Percentiles rank a stretch among this genome's conserved stretches.
These are phyloP conservation scores for Candida chauliodis DNA, from an alignment of 805 yeast species.

Conservation along the genomic window DNA sequence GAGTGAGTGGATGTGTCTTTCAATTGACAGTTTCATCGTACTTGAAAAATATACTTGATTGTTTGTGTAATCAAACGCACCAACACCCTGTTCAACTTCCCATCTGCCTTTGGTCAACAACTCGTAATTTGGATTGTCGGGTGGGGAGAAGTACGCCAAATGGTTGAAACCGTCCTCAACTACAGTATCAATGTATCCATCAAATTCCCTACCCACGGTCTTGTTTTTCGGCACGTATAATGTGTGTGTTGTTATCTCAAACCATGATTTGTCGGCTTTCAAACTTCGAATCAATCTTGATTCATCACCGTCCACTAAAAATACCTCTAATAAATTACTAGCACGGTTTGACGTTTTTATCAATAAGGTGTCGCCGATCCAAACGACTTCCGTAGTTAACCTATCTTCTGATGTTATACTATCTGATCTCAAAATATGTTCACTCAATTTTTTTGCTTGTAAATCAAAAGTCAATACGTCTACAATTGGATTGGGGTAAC, in stretches of 20 bases:
- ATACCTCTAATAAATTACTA: constrained; percentile 53
- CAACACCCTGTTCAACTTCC: constrained; percentile 80
- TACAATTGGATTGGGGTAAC: constrained; percentile 55
- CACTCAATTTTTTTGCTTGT: constrained; percentile 10
- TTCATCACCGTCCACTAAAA: constrained; percentile 33
- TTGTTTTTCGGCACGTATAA: constrained; percentile 35
- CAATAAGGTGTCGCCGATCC: constrained; percentile 50
- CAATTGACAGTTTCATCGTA: constrained; percentile 74
- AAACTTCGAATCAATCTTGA: constrained; percentile 37
- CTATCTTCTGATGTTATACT: constrained; percentile 28
- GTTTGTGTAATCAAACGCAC: constrained; percentile 48
- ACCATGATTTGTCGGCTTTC: constrained; percentile 56
- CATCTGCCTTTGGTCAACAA: constrained; percentile 69
- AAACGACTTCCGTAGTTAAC: constrained; percentile 58
- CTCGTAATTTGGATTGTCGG: constrained; percentile 43
- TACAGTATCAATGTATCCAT: constrained; percentile 78
- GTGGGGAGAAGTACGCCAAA: constrained; percentile 79
- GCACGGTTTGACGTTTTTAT: constrained; percentile 62
- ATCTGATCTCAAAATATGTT: constrained; percentile 19
- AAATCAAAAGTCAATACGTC: constrained; percentile 44
- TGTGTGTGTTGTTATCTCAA: constrained; percentile 42
- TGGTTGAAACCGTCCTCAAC: constrained; percentile 64
- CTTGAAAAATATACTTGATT: constrained; percentile 59
- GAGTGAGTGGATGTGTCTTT: constrained; percentile 78
- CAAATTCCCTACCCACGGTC: constrained; percentile 31